Evolutionary conservation across 2,329 filamentous ascomycete genomes (phyloP).

Genomic region (Aspergillus calidoustus): DNA sequence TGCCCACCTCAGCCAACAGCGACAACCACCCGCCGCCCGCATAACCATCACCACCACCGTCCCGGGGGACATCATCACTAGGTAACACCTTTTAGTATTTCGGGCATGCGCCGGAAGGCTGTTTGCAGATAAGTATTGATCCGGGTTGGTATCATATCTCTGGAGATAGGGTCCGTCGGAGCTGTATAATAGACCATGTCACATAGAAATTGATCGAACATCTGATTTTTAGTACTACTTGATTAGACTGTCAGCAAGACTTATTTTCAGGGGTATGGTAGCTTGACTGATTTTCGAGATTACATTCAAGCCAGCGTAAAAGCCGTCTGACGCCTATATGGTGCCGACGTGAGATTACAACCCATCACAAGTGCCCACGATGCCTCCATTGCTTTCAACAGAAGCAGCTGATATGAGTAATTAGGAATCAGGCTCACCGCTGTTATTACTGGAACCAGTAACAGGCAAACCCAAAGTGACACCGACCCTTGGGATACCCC

Average conservation of each 20-base stretch:
- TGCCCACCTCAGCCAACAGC: not conserved
- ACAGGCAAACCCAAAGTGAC: not conserved
- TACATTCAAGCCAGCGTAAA: not conserved
- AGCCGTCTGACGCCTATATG: not conserved
- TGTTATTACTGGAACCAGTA: not conserved
- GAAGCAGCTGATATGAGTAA: not conserved
- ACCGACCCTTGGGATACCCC: not conserved
- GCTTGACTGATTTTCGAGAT: not conserved
- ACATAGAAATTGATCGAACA: not conserved
- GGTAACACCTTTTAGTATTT: not conserved
- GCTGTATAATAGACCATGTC: not conserved
- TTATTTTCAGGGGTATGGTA: not conserved
- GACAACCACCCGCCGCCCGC: not conserved
- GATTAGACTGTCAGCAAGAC: not conserved
- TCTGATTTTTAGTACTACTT: not conserved
- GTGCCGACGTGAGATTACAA: not conserved
- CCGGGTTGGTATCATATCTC: not conserved
- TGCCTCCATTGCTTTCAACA: not conserved
- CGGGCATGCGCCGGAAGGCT: not conserved
- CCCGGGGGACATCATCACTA: not conserved
- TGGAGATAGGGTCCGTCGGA: not conserved
- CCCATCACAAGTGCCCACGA: not conserved
- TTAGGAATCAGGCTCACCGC: not conserved
- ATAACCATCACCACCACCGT: not conserved
- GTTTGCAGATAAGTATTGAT: not conserved